phyloP scores from a whole-genome alignment of 2,329 filamentous ascomycete genomes.

The Fusarium sp. region DNA sequence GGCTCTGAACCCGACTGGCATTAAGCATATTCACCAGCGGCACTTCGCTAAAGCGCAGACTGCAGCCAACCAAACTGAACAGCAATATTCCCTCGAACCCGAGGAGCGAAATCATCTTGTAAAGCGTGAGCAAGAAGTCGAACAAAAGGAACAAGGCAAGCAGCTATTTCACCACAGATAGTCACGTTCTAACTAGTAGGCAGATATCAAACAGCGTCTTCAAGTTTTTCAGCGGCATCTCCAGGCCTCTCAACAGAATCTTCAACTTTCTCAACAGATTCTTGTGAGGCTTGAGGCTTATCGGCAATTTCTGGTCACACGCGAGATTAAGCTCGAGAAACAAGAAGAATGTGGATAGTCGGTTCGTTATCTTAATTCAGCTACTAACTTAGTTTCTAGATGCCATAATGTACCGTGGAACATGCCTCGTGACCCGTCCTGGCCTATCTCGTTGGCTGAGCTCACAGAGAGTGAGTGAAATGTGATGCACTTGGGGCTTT shows the following conservation, averaged over 20 bases:
- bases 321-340: neutral
- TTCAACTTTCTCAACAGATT: neutral
- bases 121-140: neutral
- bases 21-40: neutral
- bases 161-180: neutral
- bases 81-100: neutral
- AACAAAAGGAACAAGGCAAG: neutral
- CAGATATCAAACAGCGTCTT: neutral
- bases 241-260: neutral
- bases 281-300: neutral
- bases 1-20: neutral
- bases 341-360: neutral
- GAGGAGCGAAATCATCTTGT: neutral
- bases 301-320: neutral
- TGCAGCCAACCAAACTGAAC: neutral
- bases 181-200: neutral
- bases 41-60: neutral
- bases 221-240: neutral
- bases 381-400: neutral
- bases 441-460: neutral
- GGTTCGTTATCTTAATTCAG: neutral
- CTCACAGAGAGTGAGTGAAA: neutral
- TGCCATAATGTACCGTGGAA: neutral
- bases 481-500: too few species aligned
- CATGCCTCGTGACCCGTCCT: neutral